Evolutionary conservation across 1,284 basidiomycete species (phyloP).

Genomic region (Apiotrichum porosum): DNA sequence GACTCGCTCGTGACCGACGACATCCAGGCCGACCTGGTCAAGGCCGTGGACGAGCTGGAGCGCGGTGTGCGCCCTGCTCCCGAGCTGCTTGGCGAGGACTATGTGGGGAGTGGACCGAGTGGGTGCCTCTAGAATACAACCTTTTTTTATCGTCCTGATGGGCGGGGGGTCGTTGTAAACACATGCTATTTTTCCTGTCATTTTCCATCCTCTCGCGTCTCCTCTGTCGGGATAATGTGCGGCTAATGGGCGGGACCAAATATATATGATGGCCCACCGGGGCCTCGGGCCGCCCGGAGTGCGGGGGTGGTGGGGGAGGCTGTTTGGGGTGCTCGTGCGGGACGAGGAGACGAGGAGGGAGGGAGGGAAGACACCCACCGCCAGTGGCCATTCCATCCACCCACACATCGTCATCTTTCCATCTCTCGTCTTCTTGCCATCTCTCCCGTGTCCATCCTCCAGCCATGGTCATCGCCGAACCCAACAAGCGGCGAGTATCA

Average conservation of each 20-base stretch:
- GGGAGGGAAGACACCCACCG: no score
- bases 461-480: constrained; percentile 18
- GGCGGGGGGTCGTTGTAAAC: background rate
- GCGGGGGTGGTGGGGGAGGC: no score
- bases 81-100: constrained; percentile 54
- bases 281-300: no score
- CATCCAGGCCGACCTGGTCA: constrained; percentile 91
- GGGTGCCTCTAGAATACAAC: background rate
- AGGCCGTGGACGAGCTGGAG: constrained; percentile 85
- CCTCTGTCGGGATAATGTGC: no score
- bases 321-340: no score
- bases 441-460: background rate
- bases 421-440: no score
- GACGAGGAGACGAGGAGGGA: no score
- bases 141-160: constrained; percentile 7
- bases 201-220: no score
- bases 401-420: background rate
- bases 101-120: constrained; percentile 14
- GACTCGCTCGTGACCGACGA: constrained; percentile 86
- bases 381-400: background rate
- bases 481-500: constrained; percentile 59
- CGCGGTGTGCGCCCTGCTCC: constrained; percentile 62
- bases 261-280: no score
- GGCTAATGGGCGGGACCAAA: no score
- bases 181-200: background rate